Evolutionary conservation across 2,329 filamentous ascomycete species (phyloP).

Genomic region (Rutstroemia sp.): DNA sequence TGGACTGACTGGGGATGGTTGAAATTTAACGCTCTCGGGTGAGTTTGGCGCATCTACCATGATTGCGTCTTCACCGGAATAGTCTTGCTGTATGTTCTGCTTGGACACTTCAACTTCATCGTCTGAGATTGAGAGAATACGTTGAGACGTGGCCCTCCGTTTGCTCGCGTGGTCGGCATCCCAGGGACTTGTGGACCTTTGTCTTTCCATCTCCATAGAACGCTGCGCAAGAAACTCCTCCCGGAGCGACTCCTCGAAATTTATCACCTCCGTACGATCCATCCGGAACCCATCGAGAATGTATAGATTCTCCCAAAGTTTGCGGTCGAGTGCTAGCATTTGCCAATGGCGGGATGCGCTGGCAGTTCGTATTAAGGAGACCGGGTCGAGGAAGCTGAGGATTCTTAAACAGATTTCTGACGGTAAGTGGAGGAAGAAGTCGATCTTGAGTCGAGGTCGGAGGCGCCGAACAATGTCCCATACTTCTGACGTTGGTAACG

Average conservation of each 20-base stretch:
- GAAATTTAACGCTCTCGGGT: neutral
- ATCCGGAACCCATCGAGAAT: conserved; percentile 79
- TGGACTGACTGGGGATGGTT: neutral
- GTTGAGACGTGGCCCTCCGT: conserved; percentile 43
- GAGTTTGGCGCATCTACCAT: conserved; percentile 4
- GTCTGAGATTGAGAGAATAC: conserved; percentile 25
- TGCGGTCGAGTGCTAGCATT: conserved; percentile 69
- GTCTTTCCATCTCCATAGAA: neutral
- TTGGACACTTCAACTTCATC: conserved; percentile 42
- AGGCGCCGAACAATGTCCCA: conserved; percentile 73
- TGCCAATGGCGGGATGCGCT: conserved; percentile 78
- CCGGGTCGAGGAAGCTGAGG: conserved; percentile 75
- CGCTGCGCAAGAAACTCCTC: conserved; percentile 9
- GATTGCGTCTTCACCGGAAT: conserved; percentile 1
- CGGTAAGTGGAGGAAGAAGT: conserved; percentile 80
- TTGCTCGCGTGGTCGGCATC: conserved; percentile 47
- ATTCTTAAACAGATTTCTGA: conserved; percentile 88
- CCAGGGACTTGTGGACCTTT: conserved; percentile 10
- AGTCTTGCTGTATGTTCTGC: conserved; percentile 8
- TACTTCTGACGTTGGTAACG: conserved; percentile 72
- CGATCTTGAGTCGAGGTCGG: conserved; percentile 80
- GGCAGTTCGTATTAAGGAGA: conserved; percentile 73
- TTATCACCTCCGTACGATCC: conserved; percentile 54
- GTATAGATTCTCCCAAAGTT: conserved; percentile 81
- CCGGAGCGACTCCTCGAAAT: conserved; percentile 47